Conservation (phyloP, 495 filamentous ascomycete species). For the Neurospora tetraspora region DNA sequence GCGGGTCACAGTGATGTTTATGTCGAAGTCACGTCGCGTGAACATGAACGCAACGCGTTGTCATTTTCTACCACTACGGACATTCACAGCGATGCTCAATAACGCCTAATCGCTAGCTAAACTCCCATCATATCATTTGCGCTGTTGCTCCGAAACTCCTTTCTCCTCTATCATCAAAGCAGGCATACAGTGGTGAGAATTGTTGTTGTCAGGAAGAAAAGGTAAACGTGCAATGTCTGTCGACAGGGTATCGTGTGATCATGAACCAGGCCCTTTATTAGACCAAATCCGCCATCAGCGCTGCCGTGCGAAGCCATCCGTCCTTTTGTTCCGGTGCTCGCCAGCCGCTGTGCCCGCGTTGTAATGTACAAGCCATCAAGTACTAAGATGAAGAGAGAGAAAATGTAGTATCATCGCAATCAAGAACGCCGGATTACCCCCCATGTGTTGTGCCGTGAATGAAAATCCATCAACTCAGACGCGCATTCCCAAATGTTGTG, state of each 20-base stretch:
- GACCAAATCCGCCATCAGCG: constrained; percentile 5
- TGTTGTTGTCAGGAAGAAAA: neutral
- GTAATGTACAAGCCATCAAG: constrained; percentile 30
- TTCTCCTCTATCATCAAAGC: neutral
- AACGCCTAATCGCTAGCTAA: neutral
- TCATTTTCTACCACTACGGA: neutral
- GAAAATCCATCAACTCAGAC: constrained; percentile 12
- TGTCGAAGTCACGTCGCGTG: neutral
- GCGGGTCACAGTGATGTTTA: neutral
- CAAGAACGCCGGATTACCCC: constrained; percentile 29
- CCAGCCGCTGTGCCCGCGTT: constrained; percentile 3
- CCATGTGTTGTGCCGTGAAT: constrained; percentile 15
- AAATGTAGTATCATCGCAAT: constrained; percentile 22
- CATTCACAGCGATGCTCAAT: neutral
- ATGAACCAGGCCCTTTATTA: constrained; percentile 8
- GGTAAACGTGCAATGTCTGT: neutral
- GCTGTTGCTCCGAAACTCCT: neutral
- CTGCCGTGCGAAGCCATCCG: constrained; percentile 1
- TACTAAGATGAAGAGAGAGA: constrained; percentile 4
- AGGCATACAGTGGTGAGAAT: neutral
- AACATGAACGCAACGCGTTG: neutral
- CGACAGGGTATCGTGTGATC: constrained; percentile 1
- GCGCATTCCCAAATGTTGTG: constrained; percentile 19
- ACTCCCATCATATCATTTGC: neutral
- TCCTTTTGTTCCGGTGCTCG: neutral